Evolutionary conservation across 108 stramenopile genomes (phyloP).

Genomic region (Schizochytrium sp.): DNA sequence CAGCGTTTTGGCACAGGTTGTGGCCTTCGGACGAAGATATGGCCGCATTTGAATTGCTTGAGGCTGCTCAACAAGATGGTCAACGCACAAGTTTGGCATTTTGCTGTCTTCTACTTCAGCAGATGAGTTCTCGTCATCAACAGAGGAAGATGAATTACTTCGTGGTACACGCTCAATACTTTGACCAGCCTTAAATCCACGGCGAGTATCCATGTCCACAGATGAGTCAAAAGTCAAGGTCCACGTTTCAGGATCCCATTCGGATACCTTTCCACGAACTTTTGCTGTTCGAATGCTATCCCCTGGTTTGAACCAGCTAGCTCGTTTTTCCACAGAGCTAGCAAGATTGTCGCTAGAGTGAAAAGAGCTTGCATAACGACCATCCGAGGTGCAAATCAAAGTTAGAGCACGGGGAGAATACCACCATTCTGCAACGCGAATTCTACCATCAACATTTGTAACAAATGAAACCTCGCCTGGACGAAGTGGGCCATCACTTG

Average conservation of each 20-base stretch:
- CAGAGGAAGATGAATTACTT: no score
- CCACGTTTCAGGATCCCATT: conserved; percentile 42
- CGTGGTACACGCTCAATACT: background rate
- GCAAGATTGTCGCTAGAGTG: background rate
- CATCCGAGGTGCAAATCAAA: background rate
- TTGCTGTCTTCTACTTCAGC: background rate
- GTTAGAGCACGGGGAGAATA: conserved; percentile 18
- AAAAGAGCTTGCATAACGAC: background rate
- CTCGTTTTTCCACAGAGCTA: background rate
- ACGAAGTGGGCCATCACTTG: conserved; percentile 31
- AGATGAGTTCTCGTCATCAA: background rate
- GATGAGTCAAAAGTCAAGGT: conserved; percentile 20
- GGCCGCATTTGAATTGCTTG: conserved; percentile 53
- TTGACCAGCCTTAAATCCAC: conserved; percentile 45
- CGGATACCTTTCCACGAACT: background rate
- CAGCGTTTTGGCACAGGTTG: conserved; percentile 51
- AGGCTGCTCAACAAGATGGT: conserved; percentile 43
- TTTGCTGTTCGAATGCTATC: conserved; percentile 19
- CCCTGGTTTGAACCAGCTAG: conserved; percentile 38
- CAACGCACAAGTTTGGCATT: background rate
- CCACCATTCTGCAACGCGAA: conserved; percentile 29
- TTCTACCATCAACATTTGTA: conserved; percentile 21
- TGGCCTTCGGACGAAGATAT: conserved; percentile 46
- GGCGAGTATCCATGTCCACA: conserved; percentile 9
- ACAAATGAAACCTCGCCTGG: conserved; percentile 38